phyloP scores from a whole-genome alignment of 495 filamentous ascomycete genomes.

The Aspergillus diversus region DNA sequence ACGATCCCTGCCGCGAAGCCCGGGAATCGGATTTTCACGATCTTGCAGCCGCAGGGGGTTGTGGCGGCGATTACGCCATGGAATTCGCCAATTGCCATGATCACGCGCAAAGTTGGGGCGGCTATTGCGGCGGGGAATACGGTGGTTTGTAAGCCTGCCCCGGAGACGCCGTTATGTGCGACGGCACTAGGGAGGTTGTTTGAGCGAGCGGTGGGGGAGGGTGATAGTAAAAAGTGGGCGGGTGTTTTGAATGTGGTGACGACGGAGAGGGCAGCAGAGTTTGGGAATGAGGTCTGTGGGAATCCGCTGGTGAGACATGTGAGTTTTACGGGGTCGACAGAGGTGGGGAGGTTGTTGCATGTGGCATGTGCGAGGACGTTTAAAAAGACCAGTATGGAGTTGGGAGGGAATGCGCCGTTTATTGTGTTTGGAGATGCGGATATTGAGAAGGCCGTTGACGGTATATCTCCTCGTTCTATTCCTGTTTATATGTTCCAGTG shows the following conservation, averaged over 20 bases:
- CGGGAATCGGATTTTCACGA: slow-evolving; percentile 21
- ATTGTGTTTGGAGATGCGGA: slow-evolving; percentile 15
- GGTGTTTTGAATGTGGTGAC: slow-evolving; percentile 27
- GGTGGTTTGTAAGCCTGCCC: slow-evolving; percentile 21
- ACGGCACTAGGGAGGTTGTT: slow-evolving; percentile 18
- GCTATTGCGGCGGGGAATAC: slow-evolving; percentile 29
- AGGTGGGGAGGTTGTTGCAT: slow-evolving; percentile 22
- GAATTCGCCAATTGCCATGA: slow-evolving; percentile 32
- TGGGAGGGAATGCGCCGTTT: slow-evolving; percentile 19
- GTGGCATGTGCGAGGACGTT: slow-evolving; percentile 40
- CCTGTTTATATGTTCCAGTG: neutral
- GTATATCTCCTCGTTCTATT: slow-evolving; percentile 3
- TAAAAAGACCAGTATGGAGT: slow-evolving; percentile 25
- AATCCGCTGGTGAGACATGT: slow-evolving; percentile 47
- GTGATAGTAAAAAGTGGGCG: neutral
- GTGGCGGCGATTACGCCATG: slow-evolving; percentile 29
- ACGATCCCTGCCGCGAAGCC: slow-evolving; percentile 24
- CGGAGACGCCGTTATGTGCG: slow-evolving; percentile 22
- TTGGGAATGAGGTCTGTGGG: slow-evolving; percentile 21
- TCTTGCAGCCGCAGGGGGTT: slow-evolving; percentile 23
- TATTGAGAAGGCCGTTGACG: slow-evolving; percentile 19
- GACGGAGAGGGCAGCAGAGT: slow-evolving; percentile 1
- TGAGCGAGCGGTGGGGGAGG: slow-evolving; percentile 10
- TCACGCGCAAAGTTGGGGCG: slow-evolving; percentile 29
- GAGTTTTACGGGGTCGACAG: slow-evolving; percentile 27